A percentile compares a stretch with the other conserved stretches of the same genome.
Evolutionary conservation across 2,329 filamentous ascomycete genomes (phyloP).

Genomic region (Elsinoe arachidis): DNA sequence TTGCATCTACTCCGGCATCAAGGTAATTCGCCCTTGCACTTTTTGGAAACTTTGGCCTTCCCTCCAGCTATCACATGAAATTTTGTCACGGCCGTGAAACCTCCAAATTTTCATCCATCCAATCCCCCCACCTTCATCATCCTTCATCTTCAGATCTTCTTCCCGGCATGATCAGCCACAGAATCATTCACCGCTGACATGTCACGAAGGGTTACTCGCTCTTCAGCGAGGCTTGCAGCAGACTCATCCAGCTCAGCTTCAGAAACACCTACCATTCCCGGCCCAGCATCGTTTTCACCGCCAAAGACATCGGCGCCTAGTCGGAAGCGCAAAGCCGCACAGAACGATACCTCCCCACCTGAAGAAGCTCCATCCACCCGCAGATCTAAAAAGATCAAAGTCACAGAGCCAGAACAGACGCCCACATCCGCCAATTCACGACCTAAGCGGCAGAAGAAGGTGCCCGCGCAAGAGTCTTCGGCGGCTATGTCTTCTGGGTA

Average conservation of each 20-base stretch:
- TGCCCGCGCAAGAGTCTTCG: slow-evolving; percentile 19
- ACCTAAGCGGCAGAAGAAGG: slow-evolving; percentile 45
- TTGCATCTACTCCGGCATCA: slow-evolving; percentile 11
- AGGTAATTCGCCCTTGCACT: slow-evolving; percentile 11
- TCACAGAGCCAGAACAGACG: slow-evolving; percentile 41
- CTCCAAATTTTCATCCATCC: background rate
- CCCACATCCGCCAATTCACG: slow-evolving; percentile 38
- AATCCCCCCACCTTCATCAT: background rate
- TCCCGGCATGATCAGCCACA: slow-evolving; percentile 6
- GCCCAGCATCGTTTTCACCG: slow-evolving; percentile 22
- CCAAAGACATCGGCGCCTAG: slow-evolving; percentile 31
- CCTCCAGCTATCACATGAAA: slow-evolving; percentile 5
- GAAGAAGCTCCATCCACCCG: slow-evolving; percentile 32
- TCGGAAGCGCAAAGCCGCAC: slow-evolving; percentile 23
- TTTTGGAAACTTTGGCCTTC: background rate
- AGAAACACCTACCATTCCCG: slow-evolving; percentile 37
- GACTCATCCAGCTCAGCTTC: slow-evolving; percentile 37
- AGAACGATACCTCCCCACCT: slow-evolving; percentile 37
- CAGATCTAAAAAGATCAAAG: slow-evolving; percentile 47
- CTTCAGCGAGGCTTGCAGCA: slow-evolving; percentile 83
- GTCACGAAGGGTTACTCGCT: slow-evolving; percentile 94
- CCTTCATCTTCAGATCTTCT: slow-evolving; percentile 3
- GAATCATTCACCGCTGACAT: slow-evolving; percentile 48
- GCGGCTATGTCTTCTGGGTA: slow-evolving; percentile 69
- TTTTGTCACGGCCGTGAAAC: background rate